Conservation (phyloP, 1,284 basidiomycete genomes). For the Exobasidium cylindrosporum region DNA sequence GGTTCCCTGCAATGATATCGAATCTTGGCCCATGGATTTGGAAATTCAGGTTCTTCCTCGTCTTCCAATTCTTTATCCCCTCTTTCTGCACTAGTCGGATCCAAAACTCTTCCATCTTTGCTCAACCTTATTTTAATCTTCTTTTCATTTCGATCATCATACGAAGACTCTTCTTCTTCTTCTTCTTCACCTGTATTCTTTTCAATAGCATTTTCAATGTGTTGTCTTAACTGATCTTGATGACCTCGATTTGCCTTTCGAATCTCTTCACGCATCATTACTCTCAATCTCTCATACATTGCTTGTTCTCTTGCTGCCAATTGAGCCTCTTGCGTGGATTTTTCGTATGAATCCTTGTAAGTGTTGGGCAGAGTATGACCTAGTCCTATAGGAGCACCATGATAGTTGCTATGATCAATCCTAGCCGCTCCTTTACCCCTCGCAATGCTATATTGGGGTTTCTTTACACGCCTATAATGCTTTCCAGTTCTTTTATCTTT, state of each 20-base stretch:
- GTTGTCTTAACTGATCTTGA: constrained; percentile 24
- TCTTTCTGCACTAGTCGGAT: neutral
- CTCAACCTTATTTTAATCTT: neutral
- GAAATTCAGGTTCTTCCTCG: constrained; percentile 30
- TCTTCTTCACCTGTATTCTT: constrained; percentile 11
- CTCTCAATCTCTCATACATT: constrained; percentile 13
- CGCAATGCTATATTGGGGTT: constrained; percentile 17
- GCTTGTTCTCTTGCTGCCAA: neutral
- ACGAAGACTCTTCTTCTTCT: constrained; percentile 5
- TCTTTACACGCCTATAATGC: constrained; percentile 28
- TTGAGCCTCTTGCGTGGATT: neutral
- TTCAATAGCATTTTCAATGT: constrained; percentile 9
- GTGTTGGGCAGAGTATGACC: neutral
- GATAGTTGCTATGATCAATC: neutral
- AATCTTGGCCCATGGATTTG: constrained; percentile 35
- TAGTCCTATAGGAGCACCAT: constrained; percentile 3
- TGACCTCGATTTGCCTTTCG: constrained; percentile 28
- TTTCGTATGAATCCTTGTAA: neutral
- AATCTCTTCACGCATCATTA: constrained; percentile 36
- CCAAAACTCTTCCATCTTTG: neutral
- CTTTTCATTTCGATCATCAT: neutral
- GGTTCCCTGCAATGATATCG: constrained; percentile 40
- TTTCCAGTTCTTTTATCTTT: constrained; percentile 36
- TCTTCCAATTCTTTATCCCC: neutral
- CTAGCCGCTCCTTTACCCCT: constrained; percentile 9